Percentiles rank a stretch among this genome's conserved stretches.
Conservation (phyloP, 441 rosid genomes). For the Populus hybrid region DNA sequence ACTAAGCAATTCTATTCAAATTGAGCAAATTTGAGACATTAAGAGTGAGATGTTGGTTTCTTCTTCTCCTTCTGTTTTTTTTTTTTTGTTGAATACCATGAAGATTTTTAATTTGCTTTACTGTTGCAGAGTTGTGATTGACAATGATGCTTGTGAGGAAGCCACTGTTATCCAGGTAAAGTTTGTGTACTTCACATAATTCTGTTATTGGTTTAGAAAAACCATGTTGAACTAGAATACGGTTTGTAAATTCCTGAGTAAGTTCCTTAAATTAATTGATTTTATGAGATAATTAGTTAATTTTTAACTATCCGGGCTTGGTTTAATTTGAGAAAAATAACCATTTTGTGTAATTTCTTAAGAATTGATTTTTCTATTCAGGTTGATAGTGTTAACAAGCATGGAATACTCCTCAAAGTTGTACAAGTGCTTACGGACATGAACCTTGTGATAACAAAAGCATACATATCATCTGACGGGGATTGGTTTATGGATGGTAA, state of each 20-base stretch:
- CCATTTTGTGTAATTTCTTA: background rate
- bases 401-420: slow-evolving; percentile 85
- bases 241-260: too few species aligned
- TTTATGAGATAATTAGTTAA: background rate
- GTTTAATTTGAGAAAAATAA: background rate
- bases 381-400: slow-evolving; percentile 85
- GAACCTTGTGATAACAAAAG: slow-evolving; percentile 81
- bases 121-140: slow-evolving; percentile 74
- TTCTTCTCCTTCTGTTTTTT: background rate
- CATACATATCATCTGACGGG: slow-evolving; percentile 85
- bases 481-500: slow-evolving; percentile 97
- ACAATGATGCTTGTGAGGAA: slow-evolving; percentile 60
- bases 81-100: background rate
- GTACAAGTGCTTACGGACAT: slow-evolving; percentile 84
- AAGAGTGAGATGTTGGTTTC: background rate
- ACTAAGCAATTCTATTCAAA: background rate
- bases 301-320: background rate
- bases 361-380: slow-evolving; percentile 22
- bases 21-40: background rate
- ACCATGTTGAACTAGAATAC: slow-evolving; percentile 10
- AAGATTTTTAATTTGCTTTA: slow-evolving; percentile 14
- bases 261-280: slow-evolving; percentile 3
- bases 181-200: background rate
- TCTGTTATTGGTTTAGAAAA: slow-evolving; percentile 10
- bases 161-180: slow-evolving; percentile 79